Conservation (phyloP, 805 yeast genomes). For the Spathaspora girioi region DNA sequence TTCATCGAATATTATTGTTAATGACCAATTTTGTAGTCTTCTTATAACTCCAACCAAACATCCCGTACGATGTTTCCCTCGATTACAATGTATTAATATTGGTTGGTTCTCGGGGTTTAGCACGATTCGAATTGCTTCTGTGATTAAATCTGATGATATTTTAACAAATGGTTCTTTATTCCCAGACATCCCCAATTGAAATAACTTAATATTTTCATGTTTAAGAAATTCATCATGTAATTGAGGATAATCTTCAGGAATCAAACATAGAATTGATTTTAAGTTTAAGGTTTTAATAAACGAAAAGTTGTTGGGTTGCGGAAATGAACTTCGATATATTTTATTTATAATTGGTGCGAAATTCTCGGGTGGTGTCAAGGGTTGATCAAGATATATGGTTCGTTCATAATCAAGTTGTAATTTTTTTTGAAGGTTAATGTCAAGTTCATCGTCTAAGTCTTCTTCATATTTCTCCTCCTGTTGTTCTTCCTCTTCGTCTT, state of each 20-base stretch:
- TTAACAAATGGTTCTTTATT: conserved; percentile 93
- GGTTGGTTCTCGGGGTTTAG: conserved; percentile 89
- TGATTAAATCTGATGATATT: conserved; percentile 60
- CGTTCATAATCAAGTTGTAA: conserved; percentile 15
- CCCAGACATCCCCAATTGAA: conserved; percentile 91
- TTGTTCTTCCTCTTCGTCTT: conserved; percentile 13
- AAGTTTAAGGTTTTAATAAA: conserved; percentile 62
- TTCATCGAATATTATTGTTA: conserved; percentile 93
- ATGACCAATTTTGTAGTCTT: conserved; percentile 85
- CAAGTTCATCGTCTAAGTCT: conserved; percentile 40
- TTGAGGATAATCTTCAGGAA: conserved; percentile 88
- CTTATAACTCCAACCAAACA: conserved; percentile 92
- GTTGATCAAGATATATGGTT: conserved; percentile 9
- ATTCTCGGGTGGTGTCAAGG: conserved; percentile 77
- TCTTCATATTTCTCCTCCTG: conserved; percentile 27
- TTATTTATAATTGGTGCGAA: conserved; percentile 73
- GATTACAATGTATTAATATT: conserved; percentile 85
- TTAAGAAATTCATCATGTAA: conserved; percentile 66
- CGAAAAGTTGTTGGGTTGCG: conserved; percentile 75
- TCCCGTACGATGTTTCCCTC: conserved; percentile 97
- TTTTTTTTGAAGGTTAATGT: conserved; percentile 18
- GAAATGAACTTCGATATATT: conserved; percentile 87
- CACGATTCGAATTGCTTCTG: conserved; percentile 77
- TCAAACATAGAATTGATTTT: conserved; percentile 74
- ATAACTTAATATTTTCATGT: conserved; percentile 60